Base-by-base conservation (phyloP, 768 basidiomycete species). In the Wakefieldia striispora region DNA sequence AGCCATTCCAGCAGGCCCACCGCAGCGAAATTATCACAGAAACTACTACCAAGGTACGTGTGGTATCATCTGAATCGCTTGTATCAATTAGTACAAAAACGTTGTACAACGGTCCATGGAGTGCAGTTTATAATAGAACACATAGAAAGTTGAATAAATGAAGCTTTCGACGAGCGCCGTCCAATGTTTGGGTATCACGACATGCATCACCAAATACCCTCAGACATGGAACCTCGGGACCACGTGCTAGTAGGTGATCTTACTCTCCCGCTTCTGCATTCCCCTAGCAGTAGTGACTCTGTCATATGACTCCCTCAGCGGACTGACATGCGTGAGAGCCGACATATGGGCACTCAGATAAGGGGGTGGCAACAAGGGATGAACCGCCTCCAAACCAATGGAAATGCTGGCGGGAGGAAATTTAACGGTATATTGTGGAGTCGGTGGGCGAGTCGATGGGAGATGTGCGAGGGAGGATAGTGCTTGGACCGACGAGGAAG, bases 291-390 rank as follows among this genome's bases (percentile, higher is more conserved):
- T 67, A 48, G 77, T 72, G 33, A 88, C 81, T 44, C 84, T 76
- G 50, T 88, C 87, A 58, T 81, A 82, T 20, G 84, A 81, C 63
- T 88, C 88, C 57, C 78, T 74, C 49, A 90, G 70, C 20, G 88
- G 86, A 43, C 77, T 81, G 43, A 83, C 76, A 65, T 82, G 75
- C 16, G 77, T 72, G 27, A 88, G 70, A 40, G 87, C 78, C 17
- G 85, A 85, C 64, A 89, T 71, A 50, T 91, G 88, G 49, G 83
- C 80, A 56, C 72, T 78, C 53, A 87, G 65, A 61, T 88, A 89
- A 36, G 87, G 86, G 3, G 79, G 77, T 0, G 88, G 88, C 20
- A 90, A 74, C 16, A 89, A 72, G 0, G 86, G 79, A 61, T 91
- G 88, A 9, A 85, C 79, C 21, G 69, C 72, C 61, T 88, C 84